phyloP scores from a whole-genome alignment of 169 alveolate genomes.

The Eimeria necatrix region DNA sequence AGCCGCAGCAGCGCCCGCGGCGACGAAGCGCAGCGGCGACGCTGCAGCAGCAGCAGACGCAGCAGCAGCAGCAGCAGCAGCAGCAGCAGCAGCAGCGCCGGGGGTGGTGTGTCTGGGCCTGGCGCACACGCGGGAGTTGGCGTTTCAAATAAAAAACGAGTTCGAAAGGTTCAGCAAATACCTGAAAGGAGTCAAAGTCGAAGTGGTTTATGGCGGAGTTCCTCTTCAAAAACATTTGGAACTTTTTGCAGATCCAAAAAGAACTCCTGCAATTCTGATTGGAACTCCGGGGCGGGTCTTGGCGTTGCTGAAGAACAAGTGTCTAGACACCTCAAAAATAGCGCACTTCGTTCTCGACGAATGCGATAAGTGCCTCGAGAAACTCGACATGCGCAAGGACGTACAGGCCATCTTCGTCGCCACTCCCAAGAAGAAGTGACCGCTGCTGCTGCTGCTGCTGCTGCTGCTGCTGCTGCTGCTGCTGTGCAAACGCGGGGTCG shows the following conservation, averaged over 20 bases:
- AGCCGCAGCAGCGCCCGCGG: slow-evolving; percentile 82
- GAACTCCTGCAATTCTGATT: slow-evolving; percentile 97
- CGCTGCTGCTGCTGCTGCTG: not conserved
- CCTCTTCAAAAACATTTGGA: slow-evolving; percentile 96
- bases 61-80: slow-evolving; percentile 82
- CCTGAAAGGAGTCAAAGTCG: slow-evolving; percentile 96
- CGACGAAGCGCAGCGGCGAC: slow-evolving; percentile 83
- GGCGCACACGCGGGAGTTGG: slow-evolving; percentile 99
- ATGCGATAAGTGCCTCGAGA: slow-evolving; percentile 99
- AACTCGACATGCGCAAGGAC: slow-evolving; percentile 98
- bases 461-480: not conserved
- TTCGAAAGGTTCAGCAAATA: slow-evolving; percentile 98
- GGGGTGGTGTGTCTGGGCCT: slow-evolving; percentile 94
- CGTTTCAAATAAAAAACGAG: slow-evolving; percentile 99
- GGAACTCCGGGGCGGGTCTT: slow-evolving; percentile 99
- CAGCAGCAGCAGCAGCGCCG: slow-evolving; percentile 84
- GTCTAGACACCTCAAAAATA: slow-evolving; percentile 94
- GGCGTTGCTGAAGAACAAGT: slow-evolving; percentile 96
- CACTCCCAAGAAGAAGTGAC: slow-evolving; percentile 97
- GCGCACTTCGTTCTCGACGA: slow-evolving; percentile 99
- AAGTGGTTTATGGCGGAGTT: slow-evolving; percentile 99
- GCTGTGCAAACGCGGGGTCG: not conserved
- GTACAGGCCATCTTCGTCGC: slow-evolving; percentile 98
- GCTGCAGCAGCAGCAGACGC: slow-evolving; percentile 83
- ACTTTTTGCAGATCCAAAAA: slow-evolving; percentile 95